Conservation (phyloP, 805 yeast species). For the Lachancea thermotolerans region DNA sequence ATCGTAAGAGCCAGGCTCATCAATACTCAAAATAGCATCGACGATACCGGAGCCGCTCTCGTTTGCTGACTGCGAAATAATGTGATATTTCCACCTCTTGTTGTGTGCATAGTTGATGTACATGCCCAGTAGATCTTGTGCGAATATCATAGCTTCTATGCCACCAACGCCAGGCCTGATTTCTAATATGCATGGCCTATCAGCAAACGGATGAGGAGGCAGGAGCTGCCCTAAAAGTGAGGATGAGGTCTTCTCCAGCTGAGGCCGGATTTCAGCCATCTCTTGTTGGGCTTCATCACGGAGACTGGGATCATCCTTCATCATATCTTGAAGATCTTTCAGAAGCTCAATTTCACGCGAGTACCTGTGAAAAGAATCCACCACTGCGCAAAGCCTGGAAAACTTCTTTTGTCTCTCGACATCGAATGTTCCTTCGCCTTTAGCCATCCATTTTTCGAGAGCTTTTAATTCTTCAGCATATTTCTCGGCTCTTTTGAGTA, state of each 20-base stretch:
- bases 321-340: slow-evolving; percentile 32
- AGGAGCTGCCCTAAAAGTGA: slow-evolving; percentile 52
- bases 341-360: slow-evolving; percentile 27
- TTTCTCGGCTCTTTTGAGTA: slow-evolving; percentile 41
- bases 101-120: slow-evolving; percentile 62
- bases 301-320: slow-evolving; percentile 30
- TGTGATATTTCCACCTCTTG: slow-evolving; percentile 58
- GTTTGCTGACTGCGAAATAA: slow-evolving; percentile 51
- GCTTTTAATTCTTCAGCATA: slow-evolving; percentile 36
- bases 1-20: slow-evolving; percentile 72
- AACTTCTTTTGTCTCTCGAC: slow-evolving; percentile 43
- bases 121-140: slow-evolving; percentile 76
- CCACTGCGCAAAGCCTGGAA: slow-evolving; percentile 39
- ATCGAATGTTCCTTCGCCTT: slow-evolving; percentile 37
- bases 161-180: slow-evolving; percentile 97
- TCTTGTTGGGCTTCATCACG: slow-evolving; percentile 59
- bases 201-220: slow-evolving; percentile 73
- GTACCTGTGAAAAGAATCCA: slow-evolving; percentile 38
- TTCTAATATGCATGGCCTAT: slow-evolving; percentile 73
- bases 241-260: slow-evolving; percentile 36
- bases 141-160: slow-evolving; percentile 81
- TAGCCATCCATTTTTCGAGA: slow-evolving; percentile 38
- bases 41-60: slow-evolving; percentile 60
- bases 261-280: slow-evolving; percentile 40
- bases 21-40: slow-evolving; percentile 70